These are phyloP conservation scores for Melanomma pulvis-pyrius DNA, from an alignment of 495 filamentous ascomycete species.

Conservation along the genomic window DNA sequence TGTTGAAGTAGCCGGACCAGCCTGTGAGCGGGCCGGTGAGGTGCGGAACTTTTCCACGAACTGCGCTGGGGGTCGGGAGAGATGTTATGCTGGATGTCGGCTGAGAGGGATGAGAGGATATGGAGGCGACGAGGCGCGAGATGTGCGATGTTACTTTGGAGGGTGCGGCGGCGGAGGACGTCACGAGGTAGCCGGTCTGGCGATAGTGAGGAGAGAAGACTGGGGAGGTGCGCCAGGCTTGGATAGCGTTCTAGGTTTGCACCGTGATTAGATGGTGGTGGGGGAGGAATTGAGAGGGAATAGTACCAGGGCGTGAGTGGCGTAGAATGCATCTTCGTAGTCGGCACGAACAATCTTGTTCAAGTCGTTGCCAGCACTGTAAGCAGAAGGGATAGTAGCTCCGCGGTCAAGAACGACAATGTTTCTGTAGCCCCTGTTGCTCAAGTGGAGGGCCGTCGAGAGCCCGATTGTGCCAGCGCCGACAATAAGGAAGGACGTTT, in stretches of 20 bases:
- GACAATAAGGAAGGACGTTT: background rate
- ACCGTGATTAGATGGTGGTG: slow-evolving; percentile 11
- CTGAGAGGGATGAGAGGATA: background rate
- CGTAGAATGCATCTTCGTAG: slow-evolving; percentile 60
- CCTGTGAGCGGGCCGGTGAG: slow-evolving; percentile 53
- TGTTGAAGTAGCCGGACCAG: slow-evolving; percentile 61
- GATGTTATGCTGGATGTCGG: background rate
- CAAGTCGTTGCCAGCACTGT: slow-evolving; percentile 55
- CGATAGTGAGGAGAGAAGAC: slow-evolving; percentile 58
- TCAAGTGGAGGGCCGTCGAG: slow-evolving; percentile 55
- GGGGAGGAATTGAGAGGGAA: background rate
- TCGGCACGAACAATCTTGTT: slow-evolving; percentile 62
- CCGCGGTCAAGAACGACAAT: slow-evolving; percentile 54
- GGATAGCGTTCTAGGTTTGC: slow-evolving; percentile 52
- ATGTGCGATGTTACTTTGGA: slow-evolving; percentile 35
- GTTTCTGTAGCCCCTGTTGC: slow-evolving; percentile 48
- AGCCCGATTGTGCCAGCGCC: slow-evolving; percentile 56
- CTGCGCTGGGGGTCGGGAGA: slow-evolving; percentile 36
- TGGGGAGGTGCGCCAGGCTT: slow-evolving; percentile 53
- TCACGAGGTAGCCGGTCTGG: slow-evolving; percentile 47
- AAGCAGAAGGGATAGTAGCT: slow-evolving; percentile 47
- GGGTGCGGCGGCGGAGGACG: background rate
- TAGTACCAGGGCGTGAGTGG: slow-evolving; percentile 52
- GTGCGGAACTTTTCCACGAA: slow-evolving; percentile 50
- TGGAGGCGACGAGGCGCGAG: slow-evolving; percentile 40